Evolutionary conservation across 805 yeast species (phyloP).

Genomic region (Kluyveromyces starmeri): DNA sequence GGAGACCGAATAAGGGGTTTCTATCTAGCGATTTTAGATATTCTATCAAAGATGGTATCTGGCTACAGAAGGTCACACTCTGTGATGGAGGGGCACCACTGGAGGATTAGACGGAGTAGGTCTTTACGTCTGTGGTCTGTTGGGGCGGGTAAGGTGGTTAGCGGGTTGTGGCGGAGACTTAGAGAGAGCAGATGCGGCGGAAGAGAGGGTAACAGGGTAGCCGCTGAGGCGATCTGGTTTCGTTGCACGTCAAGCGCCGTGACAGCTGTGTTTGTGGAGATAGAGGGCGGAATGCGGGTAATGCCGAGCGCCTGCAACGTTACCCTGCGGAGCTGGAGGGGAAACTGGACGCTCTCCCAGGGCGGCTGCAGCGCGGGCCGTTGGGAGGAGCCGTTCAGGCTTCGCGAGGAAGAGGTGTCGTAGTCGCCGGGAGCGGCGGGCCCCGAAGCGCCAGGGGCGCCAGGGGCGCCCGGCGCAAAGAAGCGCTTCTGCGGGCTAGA

Average conservation of each 20-base stretch:
- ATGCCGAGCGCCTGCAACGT: background rate
- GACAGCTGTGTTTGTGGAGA: slow-evolving; percentile 1
- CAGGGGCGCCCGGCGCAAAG: no score
- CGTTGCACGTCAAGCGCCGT: slow-evolving; percentile 1
- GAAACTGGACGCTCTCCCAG: slow-evolving; percentile 1
- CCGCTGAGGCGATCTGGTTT: slow-evolving; percentile 3
- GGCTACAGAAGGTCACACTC: slow-evolving; percentile 6
- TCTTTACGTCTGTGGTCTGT: background rate
- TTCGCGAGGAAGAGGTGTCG: slow-evolving; percentile 2
- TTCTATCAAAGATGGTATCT: no score
- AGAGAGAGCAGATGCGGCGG: slow-evolving; percentile 3
- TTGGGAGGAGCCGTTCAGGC: no score
- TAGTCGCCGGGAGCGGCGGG: slow-evolving; percentile 8
- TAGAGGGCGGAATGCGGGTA: background rate
- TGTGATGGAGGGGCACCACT: slow-evolving; percentile 6
- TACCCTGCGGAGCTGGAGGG: slow-evolving; percentile 3
- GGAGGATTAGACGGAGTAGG: slow-evolving; percentile 6
- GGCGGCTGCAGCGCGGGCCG: background rate
- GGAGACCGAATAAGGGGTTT: no score
- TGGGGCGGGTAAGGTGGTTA: background rate
- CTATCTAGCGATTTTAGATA: no score
- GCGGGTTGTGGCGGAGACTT: slow-evolving; percentile 1
- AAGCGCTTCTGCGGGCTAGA: background rate
- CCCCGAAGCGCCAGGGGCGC: no score
- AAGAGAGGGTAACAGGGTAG: slow-evolving; percentile 2